These are phyloP conservation scores for Botrytis fabae DNA, from an alignment of 2,329 filamentous ascomycete genomes.

Conservation along the genomic window DNA sequence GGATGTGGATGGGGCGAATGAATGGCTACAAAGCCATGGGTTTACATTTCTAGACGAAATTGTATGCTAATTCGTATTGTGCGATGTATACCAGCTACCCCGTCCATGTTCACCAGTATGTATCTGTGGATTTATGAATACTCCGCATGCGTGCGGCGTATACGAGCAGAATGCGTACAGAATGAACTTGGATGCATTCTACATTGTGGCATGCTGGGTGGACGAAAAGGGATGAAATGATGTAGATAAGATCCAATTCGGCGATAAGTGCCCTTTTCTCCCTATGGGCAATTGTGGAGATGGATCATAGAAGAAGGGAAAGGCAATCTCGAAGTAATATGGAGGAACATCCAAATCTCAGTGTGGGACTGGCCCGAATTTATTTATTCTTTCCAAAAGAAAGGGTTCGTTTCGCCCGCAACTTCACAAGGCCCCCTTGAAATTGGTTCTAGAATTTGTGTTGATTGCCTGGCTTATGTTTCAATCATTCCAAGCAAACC, in stretches of 20 bases:
- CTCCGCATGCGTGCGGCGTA: not conserved
- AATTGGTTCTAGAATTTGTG: not conserved
- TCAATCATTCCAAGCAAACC: not conserved
- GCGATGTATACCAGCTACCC: not conserved
- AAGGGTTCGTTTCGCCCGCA: not conserved
- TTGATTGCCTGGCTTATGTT: not conserved
- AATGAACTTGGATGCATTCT: not conserved
- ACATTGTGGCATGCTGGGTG: not conserved
- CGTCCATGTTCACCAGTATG: not conserved
- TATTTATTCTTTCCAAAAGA: not conserved
- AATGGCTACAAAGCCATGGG: not conserved
- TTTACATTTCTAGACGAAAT: not conserved
- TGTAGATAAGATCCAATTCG: constrained; percentile 13
- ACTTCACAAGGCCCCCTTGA: not conserved
- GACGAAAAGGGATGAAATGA: constrained; percentile 8
- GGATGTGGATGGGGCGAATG: not conserved
- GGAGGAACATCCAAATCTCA: not conserved
- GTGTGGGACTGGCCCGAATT: not conserved
- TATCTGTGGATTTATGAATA: not conserved
- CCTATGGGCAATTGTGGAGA: not conserved
- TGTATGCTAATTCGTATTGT: not conserved
- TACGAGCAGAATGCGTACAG: not conserved
- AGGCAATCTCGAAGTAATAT: not conserved
- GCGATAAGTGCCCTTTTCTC: not conserved
- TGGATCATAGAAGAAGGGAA: not conserved